Evolutionary conservation across 208 protist genomes (phyloP).

Genomic region (Trichomonas vaginalis): DNA sequence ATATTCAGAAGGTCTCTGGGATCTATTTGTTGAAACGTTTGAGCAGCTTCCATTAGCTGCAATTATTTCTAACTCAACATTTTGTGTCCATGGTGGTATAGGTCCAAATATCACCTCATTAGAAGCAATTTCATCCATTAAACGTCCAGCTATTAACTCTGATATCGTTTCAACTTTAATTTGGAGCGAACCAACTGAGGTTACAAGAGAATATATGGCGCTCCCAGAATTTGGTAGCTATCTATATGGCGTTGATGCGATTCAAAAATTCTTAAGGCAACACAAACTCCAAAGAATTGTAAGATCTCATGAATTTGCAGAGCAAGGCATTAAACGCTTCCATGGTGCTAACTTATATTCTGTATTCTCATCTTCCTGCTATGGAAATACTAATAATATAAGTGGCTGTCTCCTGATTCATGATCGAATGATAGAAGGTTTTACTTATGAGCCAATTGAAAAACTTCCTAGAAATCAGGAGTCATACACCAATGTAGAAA

Average conservation of each 20-base stretch:
- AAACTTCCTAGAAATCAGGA: not conserved
- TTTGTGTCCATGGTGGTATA: not conserved
- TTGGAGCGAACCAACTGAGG: not conserved
- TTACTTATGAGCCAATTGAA: not conserved
- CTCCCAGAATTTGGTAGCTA: not conserved
- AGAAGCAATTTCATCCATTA: not conserved
- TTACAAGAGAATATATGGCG: not conserved
- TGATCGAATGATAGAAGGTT: not conserved
- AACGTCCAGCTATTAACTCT: not conserved
- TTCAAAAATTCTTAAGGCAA: not conserved
- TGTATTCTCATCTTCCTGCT: not conserved
- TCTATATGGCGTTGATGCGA: not conserved
- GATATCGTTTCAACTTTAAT: not conserved
- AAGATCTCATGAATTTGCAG: not conserved
- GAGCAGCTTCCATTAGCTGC: not conserved
- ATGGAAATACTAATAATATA: not conserved
- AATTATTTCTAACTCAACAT: not conserved
- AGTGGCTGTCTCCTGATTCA: not conserved
- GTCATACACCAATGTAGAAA: not conserved
- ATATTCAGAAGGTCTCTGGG: not conserved
- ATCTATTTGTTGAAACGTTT: not conserved
- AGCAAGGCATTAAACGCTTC: not conserved
- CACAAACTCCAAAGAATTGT: not conserved
- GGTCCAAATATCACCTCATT: not conserved
- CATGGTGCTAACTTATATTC: not conserved